Evolutionary conservation across 345 rosid genomes (phyloP).

Genomic region (Mallotus nudiflorus): DNA sequence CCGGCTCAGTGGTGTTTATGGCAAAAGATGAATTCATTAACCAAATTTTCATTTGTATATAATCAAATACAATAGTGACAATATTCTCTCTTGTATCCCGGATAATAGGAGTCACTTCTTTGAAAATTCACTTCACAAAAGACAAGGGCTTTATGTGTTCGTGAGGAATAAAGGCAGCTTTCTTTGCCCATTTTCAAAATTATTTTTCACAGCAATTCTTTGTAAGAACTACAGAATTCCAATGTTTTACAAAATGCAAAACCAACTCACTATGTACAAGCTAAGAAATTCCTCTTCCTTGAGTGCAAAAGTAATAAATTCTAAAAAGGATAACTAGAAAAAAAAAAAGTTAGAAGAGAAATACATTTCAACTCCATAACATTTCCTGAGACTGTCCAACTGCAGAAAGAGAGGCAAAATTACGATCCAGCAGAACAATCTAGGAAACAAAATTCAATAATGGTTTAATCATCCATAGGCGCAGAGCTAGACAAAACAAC

Average conservation of each 20-base stretch:
- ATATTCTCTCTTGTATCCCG: not conserved
- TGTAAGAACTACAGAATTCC: not conserved
- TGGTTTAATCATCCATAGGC: not conserved
- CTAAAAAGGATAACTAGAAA: not conserved
- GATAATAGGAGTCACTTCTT: not conserved
- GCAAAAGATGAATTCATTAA: not conserved
- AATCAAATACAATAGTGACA: not conserved
- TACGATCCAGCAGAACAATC: conserved; percentile 1
- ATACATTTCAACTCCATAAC: not conserved
- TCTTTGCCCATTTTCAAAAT: not conserved
- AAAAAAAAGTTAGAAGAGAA: not conserved
- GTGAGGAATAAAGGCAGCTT: not conserved
- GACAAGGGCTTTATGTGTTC: not conserved
- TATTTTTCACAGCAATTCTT: not conserved
- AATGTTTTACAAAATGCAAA: not conserved
- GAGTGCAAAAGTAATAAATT: not conserved
- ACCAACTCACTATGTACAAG: not conserved
- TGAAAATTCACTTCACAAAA: not conserved
- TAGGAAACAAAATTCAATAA: not conserved
- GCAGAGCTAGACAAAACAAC: not conserved
- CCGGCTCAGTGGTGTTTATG: no score
- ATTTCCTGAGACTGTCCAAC: not conserved
- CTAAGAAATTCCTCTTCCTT: not conserved
- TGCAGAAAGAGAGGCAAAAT: not conserved
- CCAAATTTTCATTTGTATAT: conserved; percentile 15